Base-by-base conservation (phyloP, 2,329 filamentous ascomycete species). In the Periconia sp. region DNA sequence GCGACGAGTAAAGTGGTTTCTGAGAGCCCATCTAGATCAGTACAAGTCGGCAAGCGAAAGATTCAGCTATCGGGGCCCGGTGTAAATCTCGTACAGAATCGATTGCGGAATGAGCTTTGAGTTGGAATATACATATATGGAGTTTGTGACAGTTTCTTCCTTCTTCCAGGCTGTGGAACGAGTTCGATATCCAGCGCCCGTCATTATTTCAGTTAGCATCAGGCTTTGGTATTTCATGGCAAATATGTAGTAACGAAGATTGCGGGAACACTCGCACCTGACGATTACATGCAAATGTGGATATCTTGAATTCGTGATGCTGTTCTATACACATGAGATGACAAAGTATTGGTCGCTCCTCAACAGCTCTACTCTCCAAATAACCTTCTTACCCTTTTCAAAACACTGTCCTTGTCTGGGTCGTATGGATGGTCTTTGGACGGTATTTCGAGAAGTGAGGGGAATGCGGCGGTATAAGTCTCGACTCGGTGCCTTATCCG, bases 381-480 rank as follows among this genome's bases (percentile, higher is more conserved):
- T 52, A 89, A 65, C 62, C 85, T 83, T 68, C 83, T 78, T 54
- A 99, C 94, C 56, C 94, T 82, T 75, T 92, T 88, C 73, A 99
- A 72, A 30, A 99, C 92, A 66, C 92, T 97, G 72, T 99, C 94
- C 78, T 99, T 99, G 75, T 99, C 94, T 0, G 94, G 94, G 63
- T 99, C 92, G 68, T 99, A 99, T 2, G 94, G 94, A 70, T 99
- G 94, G 71, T 99, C 94, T 79, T 99, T 99, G 75, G 90, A 95
- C 17, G 94, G 94, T 48, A 99, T 97, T 73, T 99, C 94, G 44
- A 99, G 84, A 40, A 99, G 82, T 16, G 91, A 87, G n/a, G 94
- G 94, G 74, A 99, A 99, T 4, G 94, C 92, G 36, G 92, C 89
- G 15, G 90, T 92, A 74, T 95, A 96, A 25, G 84, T 85, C 72